Percentiles rank a stretch among this genome's conserved stretches.
These are phyloP conservation scores for Podila epicladia DNA, from an alignment of 192 early-diverging fungal species.

Conservation along the genomic window DNA sequence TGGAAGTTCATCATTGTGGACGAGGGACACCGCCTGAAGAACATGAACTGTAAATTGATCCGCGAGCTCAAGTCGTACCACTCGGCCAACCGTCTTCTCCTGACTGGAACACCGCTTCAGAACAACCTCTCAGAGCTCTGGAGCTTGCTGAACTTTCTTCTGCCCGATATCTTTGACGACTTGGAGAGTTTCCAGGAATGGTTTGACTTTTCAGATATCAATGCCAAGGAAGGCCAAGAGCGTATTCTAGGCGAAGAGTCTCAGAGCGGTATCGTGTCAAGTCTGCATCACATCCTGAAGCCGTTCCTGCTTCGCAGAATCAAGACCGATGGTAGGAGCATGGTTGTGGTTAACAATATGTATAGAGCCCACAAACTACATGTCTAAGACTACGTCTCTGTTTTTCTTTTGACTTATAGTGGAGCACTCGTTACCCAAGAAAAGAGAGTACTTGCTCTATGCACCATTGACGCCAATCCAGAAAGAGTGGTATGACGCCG, in stretches of 20 bases:
- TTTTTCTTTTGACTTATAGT: slow-evolving; percentile 61
- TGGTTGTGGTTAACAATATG: no score
- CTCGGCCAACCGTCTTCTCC: slow-evolving; percentile 85
- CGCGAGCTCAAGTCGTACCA: slow-evolving; percentile 87
- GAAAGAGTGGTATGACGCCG: slow-evolving; percentile 77
- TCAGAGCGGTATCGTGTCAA: slow-evolving; percentile 72
- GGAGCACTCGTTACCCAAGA: slow-evolving; percentile 87
- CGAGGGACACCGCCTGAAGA: slow-evolving; percentile 98
- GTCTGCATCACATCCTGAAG: slow-evolving; percentile 90
- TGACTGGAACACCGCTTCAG: slow-evolving; percentile 94
- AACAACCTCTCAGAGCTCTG: slow-evolving; percentile 96
- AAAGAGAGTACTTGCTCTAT: slow-evolving; percentile 89
- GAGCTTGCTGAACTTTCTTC: slow-evolving; percentile 94
- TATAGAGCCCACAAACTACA: not conserved
- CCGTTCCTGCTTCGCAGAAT: slow-evolving; percentile 91
- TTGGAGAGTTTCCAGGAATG: slow-evolving; percentile 87
- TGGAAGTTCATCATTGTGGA: slow-evolving; percentile 97
- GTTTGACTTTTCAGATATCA: slow-evolving; percentile 84
- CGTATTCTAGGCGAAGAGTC: slow-evolving; percentile 76
- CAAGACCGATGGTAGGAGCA: slow-evolving; percentile 79
- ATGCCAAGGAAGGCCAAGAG: slow-evolving; percentile 68
- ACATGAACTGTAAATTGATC: slow-evolving; percentile 91
- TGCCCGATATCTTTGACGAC: slow-evolving; percentile 96
- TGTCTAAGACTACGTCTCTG: not conserved
- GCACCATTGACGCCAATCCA: slow-evolving; percentile 77